Percentiles rank a stretch among this genome's conserved stretches.
Conservation (phyloP, 208 protist species). For the Trypanosoma vivax region DNA sequence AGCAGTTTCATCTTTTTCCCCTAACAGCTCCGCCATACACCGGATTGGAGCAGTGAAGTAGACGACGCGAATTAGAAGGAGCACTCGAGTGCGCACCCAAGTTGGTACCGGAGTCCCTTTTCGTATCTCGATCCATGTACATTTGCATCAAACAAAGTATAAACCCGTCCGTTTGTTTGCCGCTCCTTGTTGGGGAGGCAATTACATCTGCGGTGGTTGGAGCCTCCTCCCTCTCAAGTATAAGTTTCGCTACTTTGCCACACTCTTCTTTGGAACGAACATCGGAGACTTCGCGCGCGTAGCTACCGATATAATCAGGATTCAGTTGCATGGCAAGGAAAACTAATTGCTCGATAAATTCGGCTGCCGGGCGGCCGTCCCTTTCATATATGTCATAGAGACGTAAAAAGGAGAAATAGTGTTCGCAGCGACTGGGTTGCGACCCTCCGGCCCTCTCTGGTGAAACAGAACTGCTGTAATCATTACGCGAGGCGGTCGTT, state of each 20-base stretch:
- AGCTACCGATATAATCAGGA: conserved; percentile 54
- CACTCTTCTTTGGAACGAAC: conserved; percentile 41
- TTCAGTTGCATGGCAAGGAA: conserved; percentile 81
- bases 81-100: background rate
- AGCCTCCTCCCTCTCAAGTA: conserved; percentile 55
- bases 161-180: conserved; percentile 68
- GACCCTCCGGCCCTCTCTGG: conserved; percentile 3
- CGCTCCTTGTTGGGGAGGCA: conserved; percentile 25
- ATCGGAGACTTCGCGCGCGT: conserved; percentile 50
- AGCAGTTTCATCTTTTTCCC: conserved; percentile 5
- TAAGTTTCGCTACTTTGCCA: conserved; percentile 45
- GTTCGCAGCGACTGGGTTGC: conserved; percentile 50
- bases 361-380: conserved; percentile 28
- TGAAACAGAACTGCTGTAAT: conserved; percentile 3
- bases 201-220: conserved; percentile 75
- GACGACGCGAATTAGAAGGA: conserved; percentile 2
- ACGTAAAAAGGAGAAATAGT: conserved; percentile 87
- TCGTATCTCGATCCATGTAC: conserved; percentile 49
- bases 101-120: background rate
- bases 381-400: conserved; percentile 79
- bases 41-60: conserved; percentile 16
- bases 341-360: conserved; percentile 62
- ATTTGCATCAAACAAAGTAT: conserved; percentile 77
- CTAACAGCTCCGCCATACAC: conserved; percentile 10
- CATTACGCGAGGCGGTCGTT: conserved; percentile 7